These are phyloP conservation scores for Niebla homalea DNA, from an alignment of 495 filamentous ascomycete genomes.

Conservation along the genomic window DNA sequence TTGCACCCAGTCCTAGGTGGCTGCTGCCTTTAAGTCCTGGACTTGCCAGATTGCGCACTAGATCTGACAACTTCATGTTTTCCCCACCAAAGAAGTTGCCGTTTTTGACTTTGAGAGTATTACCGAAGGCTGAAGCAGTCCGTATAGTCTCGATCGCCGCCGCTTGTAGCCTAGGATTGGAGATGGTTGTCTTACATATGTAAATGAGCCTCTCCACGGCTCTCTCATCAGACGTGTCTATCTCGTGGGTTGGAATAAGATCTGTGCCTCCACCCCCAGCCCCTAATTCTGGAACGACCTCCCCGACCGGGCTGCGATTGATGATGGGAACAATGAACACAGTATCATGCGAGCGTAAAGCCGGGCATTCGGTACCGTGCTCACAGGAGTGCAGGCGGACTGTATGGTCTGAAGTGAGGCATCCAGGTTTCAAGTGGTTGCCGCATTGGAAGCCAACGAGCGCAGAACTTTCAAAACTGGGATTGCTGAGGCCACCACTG, in stretches of 20 bases:
- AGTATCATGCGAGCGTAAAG: conserved; percentile 39
- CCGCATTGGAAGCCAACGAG: conserved; percentile 68
- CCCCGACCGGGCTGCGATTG: conserved; percentile 38
- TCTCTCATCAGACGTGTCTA: conserved; percentile 32
- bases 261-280: conserved; percentile 72
- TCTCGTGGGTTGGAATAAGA: conserved; percentile 48
- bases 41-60: conserved; percentile 25
- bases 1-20: background rate
- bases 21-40: conserved; percentile 1
- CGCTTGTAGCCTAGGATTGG: conserved; percentile 21
- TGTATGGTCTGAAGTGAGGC: conserved; percentile 48
- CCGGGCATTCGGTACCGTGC: conserved; percentile 49
- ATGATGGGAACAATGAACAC: conserved; percentile 75
- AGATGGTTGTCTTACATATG: conserved; percentile 25
- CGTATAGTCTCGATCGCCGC: conserved; percentile 24
- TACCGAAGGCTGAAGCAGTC: conserved; percentile 10
- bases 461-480: conserved; percentile 45
- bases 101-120: no score
- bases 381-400: conserved; percentile 86
- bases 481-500: conserved; percentile 17
- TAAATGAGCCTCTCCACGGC: conserved; percentile 14
- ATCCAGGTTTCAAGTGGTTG: conserved; percentile 54
- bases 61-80: conserved; percentile 26
- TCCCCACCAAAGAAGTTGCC: conserved; percentile 24
- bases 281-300: conserved; percentile 57